Percentiles rank a stretch among this genome's conserved stretches.
Evolutionary conservation across 2,329 filamentous ascomycete genomes (phyloP).

Genomic region (Colletotrichum australisinense): DNA sequence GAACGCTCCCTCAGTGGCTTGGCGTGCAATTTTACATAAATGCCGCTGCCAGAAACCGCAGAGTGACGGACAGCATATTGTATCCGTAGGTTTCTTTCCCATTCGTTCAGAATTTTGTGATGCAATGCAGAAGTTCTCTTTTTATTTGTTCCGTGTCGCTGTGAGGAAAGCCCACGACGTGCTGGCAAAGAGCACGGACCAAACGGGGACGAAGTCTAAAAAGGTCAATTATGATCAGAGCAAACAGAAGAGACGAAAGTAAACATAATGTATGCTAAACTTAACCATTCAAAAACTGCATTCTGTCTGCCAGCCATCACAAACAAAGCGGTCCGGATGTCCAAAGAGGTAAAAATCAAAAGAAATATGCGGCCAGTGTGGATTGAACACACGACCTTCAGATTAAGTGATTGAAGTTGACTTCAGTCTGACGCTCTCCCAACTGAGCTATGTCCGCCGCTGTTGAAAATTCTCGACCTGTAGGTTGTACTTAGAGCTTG

Average conservation of each 20-base stretch:
- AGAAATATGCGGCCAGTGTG: conserved; percentile 28
- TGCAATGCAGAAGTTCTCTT: too few relatives aligned
- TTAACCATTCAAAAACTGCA: not conserved
- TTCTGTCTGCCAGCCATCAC: not conserved
- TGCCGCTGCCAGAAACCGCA: too few relatives aligned
- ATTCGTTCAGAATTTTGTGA: too few relatives aligned
- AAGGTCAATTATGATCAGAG: not conserved
- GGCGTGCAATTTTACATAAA: too few relatives aligned
- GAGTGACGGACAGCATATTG: too few relatives aligned
- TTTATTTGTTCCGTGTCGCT: too few relatives aligned
- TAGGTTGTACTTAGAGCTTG: not conserved
- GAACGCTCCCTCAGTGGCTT: too few relatives aligned
- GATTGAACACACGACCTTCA: conserved; percentile 33
- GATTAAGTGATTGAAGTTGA: conserved; percentile 33
- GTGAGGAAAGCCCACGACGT: too few relatives aligned
- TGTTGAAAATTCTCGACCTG: accelerated
- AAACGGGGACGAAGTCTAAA: not conserved
- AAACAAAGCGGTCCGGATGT: too few relatives aligned
- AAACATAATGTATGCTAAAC: not conserved
- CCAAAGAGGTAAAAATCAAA: not conserved
- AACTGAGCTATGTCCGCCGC: conserved; percentile 35
- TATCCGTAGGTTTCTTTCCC: too few relatives aligned
- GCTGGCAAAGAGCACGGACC: too few relatives aligned
- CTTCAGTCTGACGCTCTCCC: conserved; percentile 36
- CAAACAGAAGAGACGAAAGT: not conserved